Conservation (phyloP, 441 rosid genomes). For the Mallotus repandus region DNA sequence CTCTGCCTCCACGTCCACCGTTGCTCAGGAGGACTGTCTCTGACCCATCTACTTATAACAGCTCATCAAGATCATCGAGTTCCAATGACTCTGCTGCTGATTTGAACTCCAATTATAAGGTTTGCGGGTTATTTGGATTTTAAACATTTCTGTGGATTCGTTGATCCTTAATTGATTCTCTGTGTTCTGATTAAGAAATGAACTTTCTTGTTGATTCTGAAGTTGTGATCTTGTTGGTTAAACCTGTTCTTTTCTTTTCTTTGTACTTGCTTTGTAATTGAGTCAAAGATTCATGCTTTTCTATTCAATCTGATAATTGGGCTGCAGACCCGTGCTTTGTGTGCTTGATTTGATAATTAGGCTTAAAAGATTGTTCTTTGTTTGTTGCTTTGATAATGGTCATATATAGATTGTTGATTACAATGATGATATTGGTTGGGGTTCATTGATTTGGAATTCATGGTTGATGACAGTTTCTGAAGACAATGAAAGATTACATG, state of each 20-base stretch:
- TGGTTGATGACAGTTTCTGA: slow-evolving; percentile 34
- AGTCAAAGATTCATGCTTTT: too few relatives aligned
- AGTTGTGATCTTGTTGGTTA: background rate
- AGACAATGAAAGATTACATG: slow-evolving; percentile 35
- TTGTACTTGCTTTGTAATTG: too few relatives aligned
- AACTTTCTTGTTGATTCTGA: background rate
- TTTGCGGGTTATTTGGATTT: background rate
- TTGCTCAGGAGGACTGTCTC: slow-evolving; percentile 12
- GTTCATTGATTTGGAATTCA: background rate
- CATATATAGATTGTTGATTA: too few relatives aligned
- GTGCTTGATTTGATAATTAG: too few relatives aligned
- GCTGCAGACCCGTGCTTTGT: too few relatives aligned
- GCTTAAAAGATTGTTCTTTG: too few relatives aligned
- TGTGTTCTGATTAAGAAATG: background rate
- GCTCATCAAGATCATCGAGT: slow-evolving; percentile 8
- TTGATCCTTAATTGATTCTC: background rate
- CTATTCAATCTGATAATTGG: too few relatives aligned
- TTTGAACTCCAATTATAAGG: slow-evolving; percentile 1
- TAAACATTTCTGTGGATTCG: background rate
- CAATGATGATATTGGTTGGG: background rate
- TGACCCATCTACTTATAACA: slow-evolving; percentile 10
- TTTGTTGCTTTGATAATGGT: too few relatives aligned
- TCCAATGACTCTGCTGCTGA: background rate
- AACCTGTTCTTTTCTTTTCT: background rate
- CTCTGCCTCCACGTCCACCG: slow-evolving; percentile 24